Conservation (phyloP, 345 rosid genomes). For the Populus simonii region DNA sequence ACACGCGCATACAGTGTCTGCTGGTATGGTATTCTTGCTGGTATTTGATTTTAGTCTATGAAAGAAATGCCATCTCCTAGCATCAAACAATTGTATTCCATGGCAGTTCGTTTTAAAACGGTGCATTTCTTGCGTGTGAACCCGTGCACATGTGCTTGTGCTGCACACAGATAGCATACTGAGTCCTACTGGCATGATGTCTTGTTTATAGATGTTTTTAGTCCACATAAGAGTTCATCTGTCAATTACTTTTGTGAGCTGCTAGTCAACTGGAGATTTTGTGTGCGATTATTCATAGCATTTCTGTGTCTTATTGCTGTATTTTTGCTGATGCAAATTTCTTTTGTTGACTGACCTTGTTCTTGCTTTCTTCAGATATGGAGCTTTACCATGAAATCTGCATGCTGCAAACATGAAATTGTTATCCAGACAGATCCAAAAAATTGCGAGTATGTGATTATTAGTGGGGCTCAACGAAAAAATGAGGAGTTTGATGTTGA, state of each 20-base stretch:
- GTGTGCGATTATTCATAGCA: neutral
- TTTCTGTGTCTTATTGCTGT: neutral
- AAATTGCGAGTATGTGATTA: conserved; percentile 84
- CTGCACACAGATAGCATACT: neutral
- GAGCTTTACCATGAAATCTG: conserved; percentile 92
- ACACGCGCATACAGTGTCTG: neutral
- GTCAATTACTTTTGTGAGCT: neutral
- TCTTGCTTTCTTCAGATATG: conserved; percentile 63
- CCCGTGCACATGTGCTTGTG: neutral
- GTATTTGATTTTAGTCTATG: neutral
- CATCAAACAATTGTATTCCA: neutral
- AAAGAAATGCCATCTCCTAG: neutral
- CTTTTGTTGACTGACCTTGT: conserved; percentile 10
- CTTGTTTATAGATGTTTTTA: neutral
- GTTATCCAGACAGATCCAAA: conserved; percentile 96
- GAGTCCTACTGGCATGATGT: neutral
- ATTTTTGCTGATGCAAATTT: neutral
- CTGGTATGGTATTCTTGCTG: neutral
- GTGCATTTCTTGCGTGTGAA: neutral
- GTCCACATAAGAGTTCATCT: neutral
- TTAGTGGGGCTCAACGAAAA: conserved; percentile 86
- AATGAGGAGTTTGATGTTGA: conserved; percentile 81
- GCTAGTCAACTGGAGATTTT: neutral
- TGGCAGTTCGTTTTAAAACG: neutral
- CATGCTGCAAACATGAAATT: conserved; percentile 91